Conservation (phyloP, 306 rosid species). For the Citrullus amarus region DNA sequence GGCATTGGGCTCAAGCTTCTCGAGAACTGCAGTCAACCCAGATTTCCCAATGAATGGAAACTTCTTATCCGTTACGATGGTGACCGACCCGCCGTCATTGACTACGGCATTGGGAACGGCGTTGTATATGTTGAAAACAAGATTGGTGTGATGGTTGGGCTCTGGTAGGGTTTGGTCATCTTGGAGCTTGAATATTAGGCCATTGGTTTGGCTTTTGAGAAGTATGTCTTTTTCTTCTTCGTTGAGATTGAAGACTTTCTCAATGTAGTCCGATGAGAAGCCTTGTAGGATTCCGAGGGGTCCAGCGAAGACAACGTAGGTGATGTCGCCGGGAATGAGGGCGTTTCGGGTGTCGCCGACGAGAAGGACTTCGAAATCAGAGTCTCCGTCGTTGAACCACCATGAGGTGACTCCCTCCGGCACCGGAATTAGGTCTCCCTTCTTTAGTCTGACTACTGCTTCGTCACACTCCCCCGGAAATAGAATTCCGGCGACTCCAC, state of each 20-base stretch:
- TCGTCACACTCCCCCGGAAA: conserved; percentile 19
- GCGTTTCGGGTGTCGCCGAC: conserved; percentile 40
- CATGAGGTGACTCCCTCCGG: conserved; percentile 45
- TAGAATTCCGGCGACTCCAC: conserved; percentile 39
- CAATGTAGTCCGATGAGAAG: conserved; percentile 31
- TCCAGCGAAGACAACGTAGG: conserved; percentile 40
- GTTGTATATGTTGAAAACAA: conserved; percentile 31
- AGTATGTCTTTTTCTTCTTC: conserved; percentile 21
- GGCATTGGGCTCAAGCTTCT: conserved; percentile 30
- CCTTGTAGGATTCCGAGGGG: conserved; percentile 22
- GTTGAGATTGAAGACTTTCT: conserved; percentile 14
- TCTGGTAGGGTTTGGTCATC: conserved; percentile 21
- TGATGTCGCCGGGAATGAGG: conserved; percentile 27
- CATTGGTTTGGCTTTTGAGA: conserved; percentile 34
- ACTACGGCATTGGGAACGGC: neutral
- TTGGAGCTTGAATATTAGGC: conserved; percentile 20
- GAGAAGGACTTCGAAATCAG: conserved; percentile 22
- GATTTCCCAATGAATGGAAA: conserved; percentile 34
- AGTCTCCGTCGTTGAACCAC: conserved; percentile 62
- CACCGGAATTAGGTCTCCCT: conserved; percentile 46
- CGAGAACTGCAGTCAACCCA: conserved; percentile 28
- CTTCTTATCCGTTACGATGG: conserved; percentile 9
- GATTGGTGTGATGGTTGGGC: conserved; percentile 9
- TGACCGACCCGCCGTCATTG: neutral
- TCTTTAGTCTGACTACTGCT: conserved; percentile 29